phyloP scores from a whole-genome alignment of 805 yeast species.

The Brettanomyces naardenensis region DNA sequence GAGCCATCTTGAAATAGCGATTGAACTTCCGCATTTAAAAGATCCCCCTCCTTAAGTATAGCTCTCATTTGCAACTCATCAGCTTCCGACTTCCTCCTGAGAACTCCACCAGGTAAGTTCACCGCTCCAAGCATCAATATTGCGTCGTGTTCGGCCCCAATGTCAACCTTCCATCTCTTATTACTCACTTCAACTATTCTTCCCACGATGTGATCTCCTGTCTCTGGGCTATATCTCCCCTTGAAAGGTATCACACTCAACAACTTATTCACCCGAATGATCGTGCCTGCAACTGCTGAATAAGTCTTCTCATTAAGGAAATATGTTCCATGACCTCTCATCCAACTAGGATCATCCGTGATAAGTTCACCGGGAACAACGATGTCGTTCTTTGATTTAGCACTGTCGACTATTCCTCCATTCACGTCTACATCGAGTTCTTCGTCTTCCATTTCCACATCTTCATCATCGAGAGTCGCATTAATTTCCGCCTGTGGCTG shows the following conservation, averaged over 20 bases:
- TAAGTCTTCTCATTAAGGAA: slow-evolving; percentile 65
- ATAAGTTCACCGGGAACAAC: slow-evolving; percentile 95
- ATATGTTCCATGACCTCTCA: slow-evolving; percentile 98
- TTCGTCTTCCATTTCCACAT: slow-evolving; percentile 15
- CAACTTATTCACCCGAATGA: slow-evolving; percentile 78
- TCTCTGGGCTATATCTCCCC: slow-evolving; percentile 86
- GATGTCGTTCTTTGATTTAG: slow-evolving; percentile 28
- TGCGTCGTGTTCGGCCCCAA: slow-evolving; percentile 93
- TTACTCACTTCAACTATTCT: slow-evolving; percentile 90
- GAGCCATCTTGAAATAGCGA: slow-evolving; percentile 82
- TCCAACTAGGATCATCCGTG: slow-evolving; percentile 95
- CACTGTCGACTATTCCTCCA: background rate
- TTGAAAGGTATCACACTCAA: slow-evolving; percentile 79
- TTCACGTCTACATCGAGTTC: slow-evolving; percentile 8
- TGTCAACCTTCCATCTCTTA: slow-evolving; percentile 93
- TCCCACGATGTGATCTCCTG: slow-evolving; percentile 95
- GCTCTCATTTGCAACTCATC: slow-evolving; percentile 96
- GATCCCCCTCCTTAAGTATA: slow-evolving; percentile 91
- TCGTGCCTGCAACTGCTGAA: slow-evolving; percentile 89
- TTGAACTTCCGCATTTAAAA: slow-evolving; percentile 94
- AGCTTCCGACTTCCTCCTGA: slow-evolving; percentile 87
- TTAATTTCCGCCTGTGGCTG: slow-evolving; percentile 8
- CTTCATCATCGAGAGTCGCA: slow-evolving; percentile 12
- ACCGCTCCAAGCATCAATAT: slow-evolving; percentile 90
- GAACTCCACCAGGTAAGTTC: slow-evolving; percentile 93